Evolutionary conservation across 176 grass and related monocot genomes (phyloP), one percentile per base, ranked within the genome.

Genomic region (Raddia guianensis): DNA sequence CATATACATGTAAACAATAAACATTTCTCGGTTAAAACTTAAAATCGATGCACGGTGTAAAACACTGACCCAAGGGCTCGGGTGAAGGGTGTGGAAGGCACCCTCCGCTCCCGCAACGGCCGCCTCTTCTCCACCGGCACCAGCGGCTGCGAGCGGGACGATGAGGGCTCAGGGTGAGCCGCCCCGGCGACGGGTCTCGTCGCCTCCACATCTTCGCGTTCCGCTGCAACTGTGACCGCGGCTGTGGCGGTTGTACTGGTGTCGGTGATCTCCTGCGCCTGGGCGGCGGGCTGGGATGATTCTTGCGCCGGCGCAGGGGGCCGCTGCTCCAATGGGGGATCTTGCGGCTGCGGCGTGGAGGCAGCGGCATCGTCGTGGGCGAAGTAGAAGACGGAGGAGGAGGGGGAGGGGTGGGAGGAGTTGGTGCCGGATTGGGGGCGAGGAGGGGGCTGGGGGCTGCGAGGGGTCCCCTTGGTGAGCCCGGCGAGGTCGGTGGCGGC

Each of bases 61-160:
- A 12, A 80, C 5, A 82, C 94, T 78, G 52, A 98, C 96, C 96
- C 92, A 42, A 98, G 88, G 73, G 96, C 96, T 85, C 92, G 89
- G 68, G 89, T 90, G 60, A 98, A 89, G 52, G 92, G 92, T 33
- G 96, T 98, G 42, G 92, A 79, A 9, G 95, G 92, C 43, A 98
- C 95, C 79, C 69, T 94, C 72, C 95, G 91, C 84, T 98, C 96
- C 65, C 90, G 86, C 18, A 52, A 88, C 35, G 54, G 88, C 77
- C 86, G 80, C 77, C 84, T 92, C 81, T 87, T 94, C 74, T 89
- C 90, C 63, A 68, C 33, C 16, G 56, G 60, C 83, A 54, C 37
- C 3, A 70, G 72, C 49, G 45, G 35, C 45, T 74, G 54, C 34
- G 32, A 15, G 3, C 69, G 71, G 10, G 48, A 71, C 43, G 56